Evolutionary conservation across 352 stramenopile genomes (phyloP), one percentile per base, ranked within the genome.

Genomic region (Pythium guiyangense): DNA sequence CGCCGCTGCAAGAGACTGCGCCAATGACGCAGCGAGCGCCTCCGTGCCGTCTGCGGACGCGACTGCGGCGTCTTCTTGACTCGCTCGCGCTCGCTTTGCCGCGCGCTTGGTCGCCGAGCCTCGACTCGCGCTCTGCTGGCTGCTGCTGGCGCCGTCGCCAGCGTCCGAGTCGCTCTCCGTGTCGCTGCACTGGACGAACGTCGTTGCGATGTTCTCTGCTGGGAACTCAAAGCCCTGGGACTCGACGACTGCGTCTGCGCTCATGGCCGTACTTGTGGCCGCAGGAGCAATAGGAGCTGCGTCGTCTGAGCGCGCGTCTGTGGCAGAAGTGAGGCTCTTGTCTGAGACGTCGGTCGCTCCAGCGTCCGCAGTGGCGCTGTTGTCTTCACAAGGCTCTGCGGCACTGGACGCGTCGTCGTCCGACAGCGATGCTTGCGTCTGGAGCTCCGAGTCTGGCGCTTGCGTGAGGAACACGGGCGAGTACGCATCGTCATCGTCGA

Each of bases 111-210:
- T n/a, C n/a, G 20, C n/a, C 26, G 25, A 43, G 2, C 17, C 12
- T 11, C 17, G 37, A 17, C 37, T 43, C 37, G 37, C 37, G 29
- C 2, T 34, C 29, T 34, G 29, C 8, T 43, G 37, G 12, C 34
- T 54, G 26, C 44, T 54, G 18, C 31, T 34, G 29, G 8, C 2
- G 29, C 29, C 29, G 29, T 44, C 35, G 31, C 31, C 37, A 17
- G 10, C 11, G 48, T 54, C 43, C 20, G 29, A 50, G 15, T 76
- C 75, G 29, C 66, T 82, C 34, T 88, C 77, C 4, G 67, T 63
- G 48, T 84, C 79, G 29, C 66, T 79, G 48, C 53, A 79, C 26
- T 69, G 61, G 12, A 84, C 58, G 55, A 87, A 87, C 2, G 74
- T 75, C 39, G 82, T 54, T 55, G 57, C 58, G 34, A 87, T 71